A percentile compares a stretch with the other conserved stretches of the same genome.
Evolutionary conservation across 2,329 filamentous ascomycete species (phyloP).

Genomic region (Venturiaceae sp.): DNA sequence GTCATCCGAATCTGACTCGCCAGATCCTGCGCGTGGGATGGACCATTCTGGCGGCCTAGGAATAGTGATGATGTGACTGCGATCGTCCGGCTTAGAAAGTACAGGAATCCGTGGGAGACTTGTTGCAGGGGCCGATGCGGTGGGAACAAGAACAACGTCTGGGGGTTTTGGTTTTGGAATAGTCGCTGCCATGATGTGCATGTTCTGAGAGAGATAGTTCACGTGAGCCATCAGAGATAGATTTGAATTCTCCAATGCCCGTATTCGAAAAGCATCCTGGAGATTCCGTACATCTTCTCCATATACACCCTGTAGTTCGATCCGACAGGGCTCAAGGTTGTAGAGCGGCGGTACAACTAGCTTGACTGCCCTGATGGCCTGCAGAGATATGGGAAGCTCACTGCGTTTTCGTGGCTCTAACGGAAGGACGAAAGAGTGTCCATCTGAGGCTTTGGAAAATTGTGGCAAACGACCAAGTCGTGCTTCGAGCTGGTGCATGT

Average conservation of each 20-base stretch:
- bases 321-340: conserved; percentile 56
- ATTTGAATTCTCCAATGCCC: conserved; percentile 45
- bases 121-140: background rate
- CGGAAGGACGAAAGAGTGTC: conserved; percentile 59
- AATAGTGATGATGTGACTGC: conserved; percentile 60
- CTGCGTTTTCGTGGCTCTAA: conserved; percentile 53
- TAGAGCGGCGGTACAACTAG: conserved; percentile 63
- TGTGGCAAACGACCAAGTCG: conserved; percentile 58
- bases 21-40: too few relatives aligned
- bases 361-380: conserved; percentile 52
- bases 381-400: conserved; percentile 52
- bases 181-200: conserved; percentile 48
- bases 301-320: conserved; percentile 56
- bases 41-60: conserved; percentile 71
- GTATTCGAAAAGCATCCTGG: conserved; percentile 55
- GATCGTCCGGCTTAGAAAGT: too few relatives aligned
- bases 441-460: conserved; percentile 61
- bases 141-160: background rate
- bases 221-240: conserved; percentile 62
- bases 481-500: conserved; percentile 64
- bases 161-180: background rate
- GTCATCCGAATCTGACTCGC: conserved; percentile 28
- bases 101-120: too few relatives aligned
- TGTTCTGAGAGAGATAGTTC: conserved; percentile 64
- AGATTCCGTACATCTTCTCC: conserved; percentile 50